phyloP scores from a whole-genome alignment of 179 eudicot species.

The Nepenthes alata region DNA sequence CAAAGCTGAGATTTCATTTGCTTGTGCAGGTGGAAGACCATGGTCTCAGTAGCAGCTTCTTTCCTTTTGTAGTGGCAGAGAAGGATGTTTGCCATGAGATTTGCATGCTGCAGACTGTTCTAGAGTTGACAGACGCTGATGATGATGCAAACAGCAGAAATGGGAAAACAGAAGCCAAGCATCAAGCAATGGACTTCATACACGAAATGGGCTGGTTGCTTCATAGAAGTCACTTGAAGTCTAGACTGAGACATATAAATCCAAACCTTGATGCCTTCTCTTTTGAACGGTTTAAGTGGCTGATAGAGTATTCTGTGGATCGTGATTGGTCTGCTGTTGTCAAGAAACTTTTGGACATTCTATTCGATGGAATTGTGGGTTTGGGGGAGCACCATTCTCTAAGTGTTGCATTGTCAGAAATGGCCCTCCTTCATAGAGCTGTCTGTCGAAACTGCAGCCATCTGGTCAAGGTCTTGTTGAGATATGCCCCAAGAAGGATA shows the following conservation, averaged over 20 bases:
- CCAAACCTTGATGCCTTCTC: slow-evolving; percentile 33
- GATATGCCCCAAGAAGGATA: slow-evolving; percentile 22
- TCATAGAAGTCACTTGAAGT: slow-evolving; percentile 43
- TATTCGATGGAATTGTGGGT: slow-evolving; percentile 39
- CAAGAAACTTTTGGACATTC: slow-evolving; percentile 46
- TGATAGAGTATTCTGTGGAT: slow-evolving; percentile 68
- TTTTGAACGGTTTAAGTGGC: slow-evolving; percentile 49
- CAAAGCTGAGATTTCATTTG: slow-evolving; percentile 4
- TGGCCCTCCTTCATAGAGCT: slow-evolving; percentile 66
- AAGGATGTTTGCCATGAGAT: slow-evolving; percentile 72
- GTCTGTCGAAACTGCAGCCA: slow-evolving; percentile 48
- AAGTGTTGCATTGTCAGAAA: slow-evolving; percentile 35
- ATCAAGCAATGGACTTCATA: slow-evolving; percentile 56
- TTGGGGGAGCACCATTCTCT: slow-evolving; percentile 37
- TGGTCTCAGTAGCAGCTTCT: slow-evolving; percentile 60
- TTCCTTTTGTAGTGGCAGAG: slow-evolving; percentile 80
- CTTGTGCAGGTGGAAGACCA: slow-evolving; percentile 62
- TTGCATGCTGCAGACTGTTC: slow-evolving; percentile 35
- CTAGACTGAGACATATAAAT: slow-evolving; percentile 37
- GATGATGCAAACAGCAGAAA: slow-evolving; percentile 20
- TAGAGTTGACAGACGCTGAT: slow-evolving; percentile 24
- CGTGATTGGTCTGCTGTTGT: slow-evolving; percentile 80
- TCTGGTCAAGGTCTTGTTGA: slow-evolving; percentile 55
- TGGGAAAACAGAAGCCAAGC: slow-evolving; percentile 24
- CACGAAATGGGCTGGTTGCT: slow-evolving; percentile 92